A percentile compares a stretch with the other conserved stretches of the same genome.
Evolutionary conservation across 2,329 filamentous ascomycete genomes (phyloP).

Genomic region (Beauveria medogensis): DNA sequence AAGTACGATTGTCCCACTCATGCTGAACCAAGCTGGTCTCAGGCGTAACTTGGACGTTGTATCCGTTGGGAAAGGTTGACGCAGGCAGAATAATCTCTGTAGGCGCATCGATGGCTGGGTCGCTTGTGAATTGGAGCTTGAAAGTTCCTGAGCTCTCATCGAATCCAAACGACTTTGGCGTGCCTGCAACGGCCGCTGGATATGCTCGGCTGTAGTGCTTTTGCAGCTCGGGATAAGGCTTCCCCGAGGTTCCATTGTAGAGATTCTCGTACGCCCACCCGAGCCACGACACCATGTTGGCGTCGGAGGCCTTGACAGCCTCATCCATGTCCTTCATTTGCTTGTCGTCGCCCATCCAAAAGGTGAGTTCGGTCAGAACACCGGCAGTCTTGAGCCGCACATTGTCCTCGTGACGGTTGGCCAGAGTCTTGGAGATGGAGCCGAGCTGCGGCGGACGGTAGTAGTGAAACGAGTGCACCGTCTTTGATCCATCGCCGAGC

Average conservation of each 20-base stretch:
- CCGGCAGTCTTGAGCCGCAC: conserved; percentile 14
- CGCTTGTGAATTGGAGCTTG: conserved; percentile 11
- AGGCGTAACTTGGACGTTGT: conserved; percentile 9
- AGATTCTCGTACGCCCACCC: conserved; percentile 17
- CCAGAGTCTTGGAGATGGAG: conserved; percentile 12
- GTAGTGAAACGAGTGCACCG: conserved; percentile 17
- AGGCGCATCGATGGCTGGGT: conserved; percentile 11
- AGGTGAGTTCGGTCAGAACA: conserved; percentile 15
- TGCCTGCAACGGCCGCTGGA: conserved; percentile 14
- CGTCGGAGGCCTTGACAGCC: conserved; percentile 13
- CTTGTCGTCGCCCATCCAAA: conserved; percentile 15
- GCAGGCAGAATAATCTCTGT: conserved; percentile 15
- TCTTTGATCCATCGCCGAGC: conserved; percentile 14
- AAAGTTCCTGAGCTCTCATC: conserved; percentile 10
- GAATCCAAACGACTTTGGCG: conserved; percentile 13
- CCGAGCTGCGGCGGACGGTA: conserved; percentile 16
- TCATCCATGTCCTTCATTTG: conserved; percentile 13
- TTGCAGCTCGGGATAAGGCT: conserved; percentile 13
- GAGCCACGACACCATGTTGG: conserved; percentile 15
- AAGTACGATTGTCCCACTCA: conserved; percentile 9
- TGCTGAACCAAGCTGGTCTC: conserved; percentile 9
- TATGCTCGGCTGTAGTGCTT: conserved; percentile 15
- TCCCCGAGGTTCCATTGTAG: conserved; percentile 13
- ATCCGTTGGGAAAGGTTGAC: conserved; percentile 13
- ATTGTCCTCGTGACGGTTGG: conserved; percentile 14